Conservation (phyloP, 805 yeast species). For the Candida dajiaensis region DNA sequence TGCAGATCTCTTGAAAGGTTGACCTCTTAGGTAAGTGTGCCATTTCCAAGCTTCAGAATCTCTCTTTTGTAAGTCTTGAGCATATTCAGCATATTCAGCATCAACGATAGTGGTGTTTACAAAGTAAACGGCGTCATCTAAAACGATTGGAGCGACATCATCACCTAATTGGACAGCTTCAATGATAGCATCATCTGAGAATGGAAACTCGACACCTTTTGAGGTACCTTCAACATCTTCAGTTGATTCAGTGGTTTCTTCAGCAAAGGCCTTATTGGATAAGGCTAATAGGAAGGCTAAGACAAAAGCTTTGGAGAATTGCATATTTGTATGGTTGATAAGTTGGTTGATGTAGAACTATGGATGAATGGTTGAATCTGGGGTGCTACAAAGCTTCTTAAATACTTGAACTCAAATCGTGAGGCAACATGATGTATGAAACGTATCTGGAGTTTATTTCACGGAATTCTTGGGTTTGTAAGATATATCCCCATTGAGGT, state of each 20-base stretch:
- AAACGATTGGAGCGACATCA: slow-evolving; percentile 19
- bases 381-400: background rate
- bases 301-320: slow-evolving; percentile 10
- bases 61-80: slow-evolving; percentile 15
- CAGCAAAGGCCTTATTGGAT: slow-evolving; percentile 8
- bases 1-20: slow-evolving; percentile 5
- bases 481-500: background rate
- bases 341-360: background rate
- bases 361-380: background rate
- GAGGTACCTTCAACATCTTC: slow-evolving; percentile 10
- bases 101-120: slow-evolving; percentile 21
- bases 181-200: slow-evolving; percentile 22
- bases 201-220: slow-evolving; percentile 21
- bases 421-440: background rate
- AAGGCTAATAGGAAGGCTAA: slow-evolving; percentile 7
- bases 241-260: slow-evolving; percentile 1
- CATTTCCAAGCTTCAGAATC: slow-evolving; percentile 22
- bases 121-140: slow-evolving; percentile 21
- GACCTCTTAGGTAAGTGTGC: slow-evolving; percentile 14
- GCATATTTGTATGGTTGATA: slow-evolving; percentile 4
- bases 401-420: background rate
- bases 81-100: slow-evolving; percentile 8
- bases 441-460: background rate
- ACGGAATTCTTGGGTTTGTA: background rate
- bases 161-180: slow-evolving; percentile 11